phyloP scores from a whole-genome alignment of 306 rosid genomes.

The Lagenaria siceraria region DNA sequence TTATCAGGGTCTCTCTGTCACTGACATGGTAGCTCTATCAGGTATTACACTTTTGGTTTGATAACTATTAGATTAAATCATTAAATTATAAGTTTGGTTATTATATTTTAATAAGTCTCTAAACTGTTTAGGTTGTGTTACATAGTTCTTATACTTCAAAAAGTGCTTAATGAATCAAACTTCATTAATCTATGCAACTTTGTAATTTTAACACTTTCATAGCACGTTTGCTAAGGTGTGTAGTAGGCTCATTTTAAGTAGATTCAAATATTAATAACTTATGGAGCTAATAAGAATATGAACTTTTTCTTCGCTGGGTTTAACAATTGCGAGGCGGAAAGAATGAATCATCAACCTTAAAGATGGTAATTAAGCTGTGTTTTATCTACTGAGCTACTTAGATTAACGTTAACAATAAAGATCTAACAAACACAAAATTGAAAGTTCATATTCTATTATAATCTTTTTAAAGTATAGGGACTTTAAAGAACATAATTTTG shows the following conservation, averaged over 20 bases:
- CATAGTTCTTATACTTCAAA: not conserved
- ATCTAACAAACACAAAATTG: not conserved
- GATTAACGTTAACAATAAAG: not conserved
- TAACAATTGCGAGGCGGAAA: too few relatives aligned
- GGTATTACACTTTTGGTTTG: slow-evolving; percentile 21
- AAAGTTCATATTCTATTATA: not conserved
- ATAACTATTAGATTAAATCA: not conserved
- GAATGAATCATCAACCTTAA: too few relatives aligned
- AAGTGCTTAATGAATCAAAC: not conserved
- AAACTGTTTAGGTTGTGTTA: not conserved
- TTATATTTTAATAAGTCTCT: not conserved
- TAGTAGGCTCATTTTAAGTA: too few relatives aligned
- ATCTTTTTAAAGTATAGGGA: not conserved
- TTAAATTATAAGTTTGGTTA: not conserved
- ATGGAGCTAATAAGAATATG: not conserved
- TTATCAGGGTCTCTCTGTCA: slow-evolving; percentile 72
- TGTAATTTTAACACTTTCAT: too few relatives aligned
- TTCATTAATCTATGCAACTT: too few relatives aligned
- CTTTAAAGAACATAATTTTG: too few relatives aligned
- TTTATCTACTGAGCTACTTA: too few relatives aligned
- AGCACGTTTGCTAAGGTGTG: too few relatives aligned
- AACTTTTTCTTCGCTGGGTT: too few relatives aligned
- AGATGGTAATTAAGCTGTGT: too few relatives aligned
- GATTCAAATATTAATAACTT: not conserved
- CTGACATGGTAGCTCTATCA: slow-evolving; percentile 72